A percentile compares a stretch with the other conserved stretches of the same genome.
Conservation (phyloP, 129 eudicot species). For the Tanacetum coccineum region DNA sequence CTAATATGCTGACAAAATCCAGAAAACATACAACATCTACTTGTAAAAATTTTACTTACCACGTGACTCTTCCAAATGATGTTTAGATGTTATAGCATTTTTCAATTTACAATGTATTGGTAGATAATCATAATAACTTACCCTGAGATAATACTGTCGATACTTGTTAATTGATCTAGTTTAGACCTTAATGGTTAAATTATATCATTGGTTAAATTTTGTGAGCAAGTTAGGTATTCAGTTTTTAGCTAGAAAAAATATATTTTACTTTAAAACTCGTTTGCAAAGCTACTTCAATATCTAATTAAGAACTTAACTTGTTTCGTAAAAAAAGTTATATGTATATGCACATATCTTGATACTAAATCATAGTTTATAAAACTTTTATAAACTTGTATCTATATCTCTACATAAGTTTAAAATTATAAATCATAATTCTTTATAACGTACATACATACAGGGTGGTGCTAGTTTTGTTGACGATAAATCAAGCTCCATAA, state of each 20-base stretch:
- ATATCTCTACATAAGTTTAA: neutral
- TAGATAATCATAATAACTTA: neutral
- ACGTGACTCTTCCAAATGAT: neutral
- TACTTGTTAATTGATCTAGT: neutral
- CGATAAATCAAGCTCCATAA: slow-evolving; percentile 25
- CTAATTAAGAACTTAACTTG: neutral
- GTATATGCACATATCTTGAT: neutral
- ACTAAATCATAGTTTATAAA: neutral
- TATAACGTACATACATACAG: neutral
- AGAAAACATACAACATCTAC: neutral
- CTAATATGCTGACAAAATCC: no score
- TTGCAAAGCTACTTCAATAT: neutral
- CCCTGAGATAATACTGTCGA: neutral
- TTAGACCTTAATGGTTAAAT: neutral
- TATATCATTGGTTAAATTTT: neutral
- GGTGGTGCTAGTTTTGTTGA: slow-evolving; percentile 1
- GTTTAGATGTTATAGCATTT: neutral
- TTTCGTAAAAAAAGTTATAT: no score
- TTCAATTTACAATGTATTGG: neutral
- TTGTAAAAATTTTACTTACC: neutral
- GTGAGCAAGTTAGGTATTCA: no score
- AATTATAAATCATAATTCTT: neutral
- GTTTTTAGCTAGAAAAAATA: no score
- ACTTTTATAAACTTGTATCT: neutral
- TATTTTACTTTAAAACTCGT: no score